A percentile compares a stretch with the other conserved stretches of the same genome.
Evolutionary conservation across 805 yeast species (phyloP).

Genomic region (Brettanomyces nanus): DNA sequence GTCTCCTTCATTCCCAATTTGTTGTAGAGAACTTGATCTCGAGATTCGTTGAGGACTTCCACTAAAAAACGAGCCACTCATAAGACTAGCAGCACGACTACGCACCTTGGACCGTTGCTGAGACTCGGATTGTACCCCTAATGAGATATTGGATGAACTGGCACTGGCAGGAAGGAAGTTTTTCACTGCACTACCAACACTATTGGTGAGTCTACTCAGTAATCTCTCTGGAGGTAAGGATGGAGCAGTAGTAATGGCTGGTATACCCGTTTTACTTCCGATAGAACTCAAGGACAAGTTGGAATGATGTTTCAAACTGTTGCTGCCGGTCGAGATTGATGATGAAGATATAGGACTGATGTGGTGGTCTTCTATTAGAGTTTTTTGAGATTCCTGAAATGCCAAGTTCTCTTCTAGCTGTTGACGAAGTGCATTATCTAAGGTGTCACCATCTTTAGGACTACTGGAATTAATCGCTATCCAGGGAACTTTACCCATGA

Average conservation of each 20-base stretch:
- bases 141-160: slow-evolving; percentile 25
- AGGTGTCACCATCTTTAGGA: neutral
- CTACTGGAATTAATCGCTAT: slow-evolving; percentile 9
- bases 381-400: slow-evolving; percentile 8
- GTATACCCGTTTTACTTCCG: neutral
- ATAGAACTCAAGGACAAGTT: neutral
- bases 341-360: slow-evolving; percentile 24
- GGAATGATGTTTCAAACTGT: neutral
- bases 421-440: slow-evolving; percentile 3
- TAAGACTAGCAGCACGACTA: slow-evolving; percentile 27
- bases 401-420: slow-evolving; percentile 26
- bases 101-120: slow-evolving; percentile 11
- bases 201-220: slow-evolving; percentile 21
- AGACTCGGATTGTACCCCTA: slow-evolving; percentile 8
- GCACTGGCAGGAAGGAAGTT: slow-evolving; percentile 25
- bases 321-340: neutral
- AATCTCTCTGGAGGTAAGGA: slow-evolving; percentile 13
- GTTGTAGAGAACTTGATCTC: neutral
- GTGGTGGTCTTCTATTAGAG: slow-evolving; percentile 9
- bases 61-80: slow-evolving; percentile 16
- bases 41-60: slow-evolving; percentile 2
- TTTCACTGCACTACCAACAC: slow-evolving; percentile 30
- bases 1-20: slow-evolving; percentile 3
- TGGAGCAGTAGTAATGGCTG: neutral
- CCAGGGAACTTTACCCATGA: slow-evolving; percentile 28